Conservation (phyloP, 495 filamentous ascomycete species). For the Terfezia claveryi region DNA sequence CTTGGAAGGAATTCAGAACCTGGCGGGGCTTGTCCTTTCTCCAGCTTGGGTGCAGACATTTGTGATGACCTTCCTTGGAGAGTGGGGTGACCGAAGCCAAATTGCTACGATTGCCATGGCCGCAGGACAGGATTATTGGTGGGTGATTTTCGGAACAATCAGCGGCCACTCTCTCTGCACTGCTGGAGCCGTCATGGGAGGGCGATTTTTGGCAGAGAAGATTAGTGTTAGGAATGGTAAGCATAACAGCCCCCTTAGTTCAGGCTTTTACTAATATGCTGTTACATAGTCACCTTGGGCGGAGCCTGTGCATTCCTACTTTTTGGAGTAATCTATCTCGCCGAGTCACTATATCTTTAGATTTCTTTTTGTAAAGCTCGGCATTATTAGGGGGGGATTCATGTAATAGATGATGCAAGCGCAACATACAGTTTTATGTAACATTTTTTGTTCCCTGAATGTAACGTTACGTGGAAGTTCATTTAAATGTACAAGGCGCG, state of each 20-base stretch:
- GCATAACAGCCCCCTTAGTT: constrained; percentile 13
- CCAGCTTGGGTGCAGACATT: constrained; percentile 99
- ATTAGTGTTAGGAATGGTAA: constrained; percentile 93
- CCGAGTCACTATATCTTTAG: constrained; percentile 45
- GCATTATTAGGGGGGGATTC: too few species aligned
- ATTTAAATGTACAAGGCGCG: too few species aligned
- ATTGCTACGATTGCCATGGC: constrained; percentile 99
- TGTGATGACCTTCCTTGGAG: constrained; percentile 93
- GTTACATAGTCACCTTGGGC: constrained; percentile 59
- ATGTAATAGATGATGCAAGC: too few species aligned
- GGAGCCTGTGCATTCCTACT: constrained; percentile 78
- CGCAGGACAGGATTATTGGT: constrained; percentile 96
- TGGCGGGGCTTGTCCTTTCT: constrained; percentile 67
- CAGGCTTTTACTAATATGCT: constrained; percentile 10
- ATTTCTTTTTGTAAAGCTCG: too few species aligned
- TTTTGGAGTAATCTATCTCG: constrained; percentile 76
- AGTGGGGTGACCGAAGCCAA: constrained; percentile 95
- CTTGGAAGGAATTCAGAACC: constrained; percentile 52
- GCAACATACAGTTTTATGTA: too few species aligned
- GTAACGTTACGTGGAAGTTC: too few species aligned
- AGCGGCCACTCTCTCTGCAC: constrained; percentile 78
- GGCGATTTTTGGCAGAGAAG: constrained; percentile 71
- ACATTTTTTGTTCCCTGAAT: too few species aligned
- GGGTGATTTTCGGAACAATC: constrained; percentile 81
- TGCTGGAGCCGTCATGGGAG: constrained; percentile 77